Evolutionary conservation across 2,329 filamentous ascomycete genomes (phyloP), one percentile per base, ranked within the genome.

Genomic region (Fusarium sp.): DNA sequence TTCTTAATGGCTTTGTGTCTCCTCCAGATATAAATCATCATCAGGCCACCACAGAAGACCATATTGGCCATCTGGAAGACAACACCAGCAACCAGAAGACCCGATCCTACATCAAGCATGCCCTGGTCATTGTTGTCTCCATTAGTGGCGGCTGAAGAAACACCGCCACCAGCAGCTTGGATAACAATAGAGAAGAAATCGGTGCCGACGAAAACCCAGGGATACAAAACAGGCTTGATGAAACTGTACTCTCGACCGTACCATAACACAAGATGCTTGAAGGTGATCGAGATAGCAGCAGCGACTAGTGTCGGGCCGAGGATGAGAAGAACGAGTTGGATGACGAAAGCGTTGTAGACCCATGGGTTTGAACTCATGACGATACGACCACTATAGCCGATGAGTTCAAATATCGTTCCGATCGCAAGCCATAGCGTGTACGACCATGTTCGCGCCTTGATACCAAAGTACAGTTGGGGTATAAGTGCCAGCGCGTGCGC

Each of bases 161-260:
- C 62, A 28, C 61, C 73, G 9, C 76, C 76, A 1, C 76, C 76
- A 2, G 69, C 76, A 36, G 70, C 71, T 18, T 78, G 76, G 20
- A 78, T 78, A 0, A 78, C 47, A 17, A 78, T 76, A 1, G 83
- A 85, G 44, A 84, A 75, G 55, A 85, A 64, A 69, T 88, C 86
- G 74, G 82, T 85, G 5, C 82, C 80, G 53, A 88, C 85, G 75
- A 88, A 88, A 48, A 87, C 83, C 74, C 83, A 84, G 5, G 85
- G 85, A 62, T 87, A 87, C 0, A 83, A 69, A 1, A 79, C 77
- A 2, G 86, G 84, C 22, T 79, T 80, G 44, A 86, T 76, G 24
- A 83, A 79, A 5, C 73, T 75, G 35, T 75, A 79, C 41, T 84
- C 80, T 0, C 82, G 79, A 14, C 84, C 84, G 45, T 84, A 81